Percentiles rank a stretch among this genome's conserved stretches.
Conservation (phyloP, 2,329 filamentous ascomycete species). For the Paecilomyces sp. region DNA sequence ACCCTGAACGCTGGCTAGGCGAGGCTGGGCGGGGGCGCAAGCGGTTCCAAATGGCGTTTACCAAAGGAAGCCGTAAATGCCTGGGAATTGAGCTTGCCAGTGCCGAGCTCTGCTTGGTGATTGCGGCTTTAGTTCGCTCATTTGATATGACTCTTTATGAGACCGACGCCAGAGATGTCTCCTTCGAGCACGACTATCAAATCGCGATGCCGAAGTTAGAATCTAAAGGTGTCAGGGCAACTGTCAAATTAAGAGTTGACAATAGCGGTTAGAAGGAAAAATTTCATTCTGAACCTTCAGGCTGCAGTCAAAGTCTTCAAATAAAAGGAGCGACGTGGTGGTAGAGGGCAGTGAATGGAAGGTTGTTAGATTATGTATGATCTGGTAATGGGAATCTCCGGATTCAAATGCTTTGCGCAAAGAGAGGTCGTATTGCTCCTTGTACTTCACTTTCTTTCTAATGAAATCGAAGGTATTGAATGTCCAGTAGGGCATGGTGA, state of each 20-base stretch:
- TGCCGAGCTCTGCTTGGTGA: conserved; percentile 21
- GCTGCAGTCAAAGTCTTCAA: no score
- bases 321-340: no score
- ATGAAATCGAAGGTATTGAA: background rate
- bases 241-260: background rate
- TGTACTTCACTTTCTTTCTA: background rate
- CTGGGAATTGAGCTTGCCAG: conserved; percentile 19
- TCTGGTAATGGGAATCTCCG: background rate
- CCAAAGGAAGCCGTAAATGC: no score
- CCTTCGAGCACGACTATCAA: conserved; percentile 21
- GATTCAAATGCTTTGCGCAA: background rate
- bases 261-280: no score
- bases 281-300: no score
- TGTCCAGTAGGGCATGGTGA: background rate
- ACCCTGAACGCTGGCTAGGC: no score
- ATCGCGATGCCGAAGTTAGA: conserved; percentile 17
- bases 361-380: no score
- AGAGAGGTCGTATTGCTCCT: background rate
- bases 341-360: no score
- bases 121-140: conserved; percentile 16
- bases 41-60: conserved; percentile 34
- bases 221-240: conserved; percentile 16
- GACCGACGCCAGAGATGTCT: conserved; percentile 18
- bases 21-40: no score
- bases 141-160: conserved; percentile 22